A percentile compares a stretch with the other conserved stretches of the same genome.
Conservation (phyloP, 176 grass and related monocot genomes). For the Hyparrhenia diplandra region DNA sequence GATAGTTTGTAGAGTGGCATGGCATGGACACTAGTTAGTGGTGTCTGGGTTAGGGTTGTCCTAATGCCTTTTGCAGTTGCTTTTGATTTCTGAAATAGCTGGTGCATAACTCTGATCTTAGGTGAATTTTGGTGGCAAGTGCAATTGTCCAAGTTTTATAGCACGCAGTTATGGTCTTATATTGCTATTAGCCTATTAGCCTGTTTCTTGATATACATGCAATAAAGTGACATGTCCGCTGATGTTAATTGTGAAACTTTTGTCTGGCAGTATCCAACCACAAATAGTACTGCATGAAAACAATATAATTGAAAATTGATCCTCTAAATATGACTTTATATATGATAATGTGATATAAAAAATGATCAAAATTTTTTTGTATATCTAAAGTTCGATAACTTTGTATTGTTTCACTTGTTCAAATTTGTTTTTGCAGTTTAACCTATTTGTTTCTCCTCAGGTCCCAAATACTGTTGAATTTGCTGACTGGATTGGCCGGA, state of each 20-base stretch:
- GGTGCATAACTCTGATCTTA: background rate
- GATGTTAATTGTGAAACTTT: constrained; percentile 14
- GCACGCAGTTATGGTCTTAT: background rate
- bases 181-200: background rate
- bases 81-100: background rate
- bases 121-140: background rate
- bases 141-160: background rate
- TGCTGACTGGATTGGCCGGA: constrained; percentile 99
- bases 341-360: constrained; percentile 15
- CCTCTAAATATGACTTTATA: background rate
- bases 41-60: background rate
- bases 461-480: constrained; percentile 96
- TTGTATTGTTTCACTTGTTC: background rate
- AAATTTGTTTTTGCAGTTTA: constrained; percentile 27
- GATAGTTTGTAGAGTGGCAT: background rate
- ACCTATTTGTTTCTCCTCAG: constrained; percentile 34
- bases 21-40: background rate
- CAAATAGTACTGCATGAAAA: background rate
- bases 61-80: background rate
- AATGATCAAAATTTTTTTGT: background rate
- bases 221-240: background rate
- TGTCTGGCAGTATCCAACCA: background rate
- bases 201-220: constrained; percentile 8
- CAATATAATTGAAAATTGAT: background rate
- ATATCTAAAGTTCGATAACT: constrained; percentile 1